Evolutionary conservation across 371 early-diverging fungal genomes (phyloP).

Genomic region (Capillidium rhysosporum): DNA sequence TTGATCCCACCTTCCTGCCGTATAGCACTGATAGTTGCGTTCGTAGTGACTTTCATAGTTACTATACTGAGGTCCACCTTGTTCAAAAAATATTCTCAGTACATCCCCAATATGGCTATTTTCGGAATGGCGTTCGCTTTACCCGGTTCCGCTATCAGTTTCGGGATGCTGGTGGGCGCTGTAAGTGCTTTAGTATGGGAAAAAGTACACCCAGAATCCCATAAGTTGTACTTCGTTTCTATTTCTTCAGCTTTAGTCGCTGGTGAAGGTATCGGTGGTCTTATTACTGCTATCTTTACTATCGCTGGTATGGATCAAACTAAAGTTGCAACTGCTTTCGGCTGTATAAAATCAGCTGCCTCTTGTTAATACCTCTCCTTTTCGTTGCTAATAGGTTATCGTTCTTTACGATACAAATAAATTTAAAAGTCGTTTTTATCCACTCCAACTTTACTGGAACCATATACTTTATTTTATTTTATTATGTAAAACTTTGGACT

Average conservation of each 20-base stretch:
- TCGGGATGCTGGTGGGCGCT: neutral
- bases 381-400: too few relatives aligned
- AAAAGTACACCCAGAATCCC: neutral
- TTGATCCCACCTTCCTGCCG: neutral
- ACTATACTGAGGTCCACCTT: neutral
- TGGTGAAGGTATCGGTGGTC: constrained; percentile 49
- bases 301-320: constrained; percentile 11
- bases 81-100: neutral
- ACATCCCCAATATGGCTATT: neutral
- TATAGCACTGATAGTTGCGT: neutral
- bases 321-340: neutral
- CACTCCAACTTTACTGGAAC: too few relatives aligned
- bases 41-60: neutral
- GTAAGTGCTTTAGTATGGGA: neutral
- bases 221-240: constrained; percentile 22
- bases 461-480: too few relatives aligned
- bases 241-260: constrained; percentile 46
- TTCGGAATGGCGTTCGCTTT: neutral
- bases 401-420: too few relatives aligned
- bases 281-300: constrained; percentile 30
- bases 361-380: too few relatives aligned
- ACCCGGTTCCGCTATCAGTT: neutral
- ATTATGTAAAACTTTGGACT: too few relatives aligned
- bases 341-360: neutral
- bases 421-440: too few relatives aligned